Evolutionary conservation across 805 yeast species (phyloP), one percentile per base, ranked within the genome.

Genomic region (Zygosaccharomyces pseudorouxii): DNA sequence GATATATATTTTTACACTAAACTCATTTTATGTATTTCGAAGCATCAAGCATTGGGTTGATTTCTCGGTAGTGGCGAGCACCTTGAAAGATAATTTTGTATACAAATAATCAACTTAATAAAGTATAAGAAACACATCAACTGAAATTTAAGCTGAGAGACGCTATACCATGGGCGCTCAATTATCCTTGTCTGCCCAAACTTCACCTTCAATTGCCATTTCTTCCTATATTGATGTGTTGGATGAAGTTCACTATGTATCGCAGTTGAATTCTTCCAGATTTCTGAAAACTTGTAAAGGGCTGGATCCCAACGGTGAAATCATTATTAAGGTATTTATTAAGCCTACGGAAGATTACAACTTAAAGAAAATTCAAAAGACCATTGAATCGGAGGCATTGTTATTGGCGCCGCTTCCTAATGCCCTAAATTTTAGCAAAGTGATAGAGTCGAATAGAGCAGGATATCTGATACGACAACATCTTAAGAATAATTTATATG

Each of bases 391-490:
- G 8, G 68, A 67, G 46, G 52, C 66, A 2, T 27, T 36, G 6
- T 60, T 70, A 8, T 59, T 89, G 31, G 61, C 71, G 1, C 78
- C 73, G 46, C 65, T 78, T 28, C 81, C 81, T 9, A 85, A 84
- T 57, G 84, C 81, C 3, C 62, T 89, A 23, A 85, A 93, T 5
- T 92, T 84, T 68, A 71, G 79, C 42, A 79, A 82, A 47, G 72
- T 93, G 35, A 74, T 89, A 10, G 97, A 90, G 59, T 88, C 97
- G 0, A 95, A 86, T 46, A 73, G 97, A 39, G 98, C 98, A 0
- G 96, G 93, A 0, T 93, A 92, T 69, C 65, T 92, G 40, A 80
- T 92, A 42, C 77, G 99, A 46, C 97, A 92, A 53, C 81, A 79
- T 70, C 71, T 88, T 52, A 78, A 82, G 56, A 81, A 84, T 43